Base-by-base conservation (phyloP, 371 early-diverging fungal species). In the Apophysomyces trapeziformis region DNA sequence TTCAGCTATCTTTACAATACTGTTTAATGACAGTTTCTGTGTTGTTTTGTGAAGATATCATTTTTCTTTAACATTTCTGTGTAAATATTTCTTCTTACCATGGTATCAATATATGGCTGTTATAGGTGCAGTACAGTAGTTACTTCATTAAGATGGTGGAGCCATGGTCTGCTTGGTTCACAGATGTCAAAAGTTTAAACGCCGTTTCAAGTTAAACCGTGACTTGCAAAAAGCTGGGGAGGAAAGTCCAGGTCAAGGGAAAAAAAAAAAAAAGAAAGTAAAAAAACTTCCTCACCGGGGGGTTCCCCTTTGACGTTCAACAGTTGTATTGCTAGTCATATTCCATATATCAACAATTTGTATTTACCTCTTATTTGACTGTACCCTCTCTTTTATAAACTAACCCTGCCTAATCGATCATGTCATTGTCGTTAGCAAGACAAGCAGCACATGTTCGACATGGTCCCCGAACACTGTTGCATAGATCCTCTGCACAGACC, bases 391-490 rank as follows among this genome's bases (percentile, higher is more conserved):
- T 18, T 14, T 32, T 50, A 26, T 26, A 26, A 50, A 50, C 50
- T 21, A 46, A 60, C n/a, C 47, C 57, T 32, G 14, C 60, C 58
- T 18, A 50, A 16, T 3, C 35, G 18, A 64, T 37, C 46, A 70
- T 70, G 70, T 70, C 70, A 9, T 56, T 70, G 60, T 57, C 70
- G 26, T 56, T 70, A 21, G 70, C 64, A 46, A 65, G 67, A 63
- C 67, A 65, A 60, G 70, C 64, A 45, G 60, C 64, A 58, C 38
- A 37, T 68, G 36, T 12, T 63, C 38, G 39, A 39, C 57, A 9
- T 37, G 63, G 36, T 38, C 56, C 32, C 50, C 50, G 38, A 38
- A 38, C 18, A 56, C 50, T 50, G n/a, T 21, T 50, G 18, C 21
- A 1, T 11, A 16, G 50, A 50, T 50, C 56, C 16, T 60, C 60